Percentiles rank a stretch among this genome's conserved stretches.
Evolutionary conservation across 176 grass and related monocot genomes (phyloP).

Genomic region (Elaeis guineensis): DNA sequence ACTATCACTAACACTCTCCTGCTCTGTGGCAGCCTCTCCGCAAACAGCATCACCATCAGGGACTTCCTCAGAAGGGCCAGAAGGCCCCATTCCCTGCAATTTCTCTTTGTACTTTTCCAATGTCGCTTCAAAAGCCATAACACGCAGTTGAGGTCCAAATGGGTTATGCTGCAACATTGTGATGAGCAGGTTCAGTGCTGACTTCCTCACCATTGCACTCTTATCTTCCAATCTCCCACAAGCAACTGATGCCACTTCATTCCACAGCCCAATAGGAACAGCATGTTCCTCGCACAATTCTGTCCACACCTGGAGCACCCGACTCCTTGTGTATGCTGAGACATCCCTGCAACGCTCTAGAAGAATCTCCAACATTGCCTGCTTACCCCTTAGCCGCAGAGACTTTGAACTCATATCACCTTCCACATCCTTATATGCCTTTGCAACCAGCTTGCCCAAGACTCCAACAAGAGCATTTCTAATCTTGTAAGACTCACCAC

Average conservation of each 20-base stretch:
- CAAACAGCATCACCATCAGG: conserved; percentile 13
- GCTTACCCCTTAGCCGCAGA: conserved; percentile 63
- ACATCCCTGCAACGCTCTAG: conserved; percentile 88
- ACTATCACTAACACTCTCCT: conserved; percentile 80
- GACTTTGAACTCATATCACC: conserved; percentile 61
- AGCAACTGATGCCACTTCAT: conserved; percentile 75
- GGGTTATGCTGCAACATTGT: conserved; percentile 95
- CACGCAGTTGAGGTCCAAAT: conserved; percentile 80
- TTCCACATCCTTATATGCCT: conserved; percentile 80
- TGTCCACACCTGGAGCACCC: conserved; percentile 93
- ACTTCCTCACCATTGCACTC: conserved; percentile 95
- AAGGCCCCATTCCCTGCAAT: conserved; percentile 54
- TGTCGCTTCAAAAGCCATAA: conserved; percentile 68
- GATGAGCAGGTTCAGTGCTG: conserved; percentile 73
- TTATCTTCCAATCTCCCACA: conserved; percentile 90
- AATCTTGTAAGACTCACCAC: conserved; percentile 95
- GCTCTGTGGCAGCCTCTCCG: conserved; percentile 34
- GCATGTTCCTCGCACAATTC: conserved; percentile 86
- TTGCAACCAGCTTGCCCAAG: conserved; percentile 71
- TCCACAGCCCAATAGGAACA: conserved; percentile 95
- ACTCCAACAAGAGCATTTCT: conserved; percentile 95
- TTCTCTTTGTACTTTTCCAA: conserved; percentile 84
- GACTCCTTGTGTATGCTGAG: conserved; percentile 89
- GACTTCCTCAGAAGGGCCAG: conserved; percentile 26
- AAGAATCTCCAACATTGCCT: conserved; percentile 90